These are phyloP conservation scores for Aureobasidium sp. DNA, from an alignment of 2,329 filamentous ascomycete genomes.

Conservation along the genomic window DNA sequence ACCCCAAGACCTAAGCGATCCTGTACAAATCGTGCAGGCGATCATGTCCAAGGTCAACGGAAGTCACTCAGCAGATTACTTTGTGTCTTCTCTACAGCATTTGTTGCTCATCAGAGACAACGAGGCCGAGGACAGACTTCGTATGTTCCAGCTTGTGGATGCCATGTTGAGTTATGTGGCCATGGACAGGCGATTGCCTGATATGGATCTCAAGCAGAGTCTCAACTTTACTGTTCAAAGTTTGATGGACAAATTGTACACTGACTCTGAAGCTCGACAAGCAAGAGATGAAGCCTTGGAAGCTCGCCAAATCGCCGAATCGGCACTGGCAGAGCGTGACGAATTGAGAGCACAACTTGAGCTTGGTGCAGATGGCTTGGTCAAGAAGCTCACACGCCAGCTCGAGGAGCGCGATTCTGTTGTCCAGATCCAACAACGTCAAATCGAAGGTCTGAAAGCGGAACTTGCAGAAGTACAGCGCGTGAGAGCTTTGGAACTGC, in stretches of 20 bases:
- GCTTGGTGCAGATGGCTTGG: conserved; percentile 84
- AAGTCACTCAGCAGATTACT: conserved; percentile 86
- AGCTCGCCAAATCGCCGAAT: conserved; percentile 85
- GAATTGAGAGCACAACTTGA: conserved; percentile 86
- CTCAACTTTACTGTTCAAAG: conserved; percentile 96
- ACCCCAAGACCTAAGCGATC: conserved; percentile 85
- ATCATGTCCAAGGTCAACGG: conserved; percentile 79
- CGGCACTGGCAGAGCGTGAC: conserved; percentile 91
- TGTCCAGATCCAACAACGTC: conserved; percentile 79
- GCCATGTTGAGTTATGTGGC: conserved; percentile 99
- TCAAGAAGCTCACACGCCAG: conserved; percentile 86
- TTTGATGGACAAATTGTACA: conserved; percentile 89
- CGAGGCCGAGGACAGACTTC: conserved; percentile 80
- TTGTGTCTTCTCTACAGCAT: conserved; percentile 90
- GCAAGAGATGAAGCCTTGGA: conserved; percentile 87
- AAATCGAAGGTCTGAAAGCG: conserved; percentile 79
- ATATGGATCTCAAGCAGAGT: conserved; percentile 97
- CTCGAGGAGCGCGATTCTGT: conserved; percentile 87
- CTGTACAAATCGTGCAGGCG: conserved; percentile 85
- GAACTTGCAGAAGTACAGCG: conserved; percentile 83
- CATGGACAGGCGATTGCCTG: conserved; percentile 90
- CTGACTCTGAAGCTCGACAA: conserved; percentile 87
- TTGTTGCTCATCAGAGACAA: conserved; percentile 86
- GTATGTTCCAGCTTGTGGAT: conserved; percentile 96
- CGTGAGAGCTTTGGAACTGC: conserved; percentile 78